These are phyloP conservation scores for Nicotiana sylvestris DNA, from an alignment of 257 asterid genomes.

Conservation along the genomic window DNA sequence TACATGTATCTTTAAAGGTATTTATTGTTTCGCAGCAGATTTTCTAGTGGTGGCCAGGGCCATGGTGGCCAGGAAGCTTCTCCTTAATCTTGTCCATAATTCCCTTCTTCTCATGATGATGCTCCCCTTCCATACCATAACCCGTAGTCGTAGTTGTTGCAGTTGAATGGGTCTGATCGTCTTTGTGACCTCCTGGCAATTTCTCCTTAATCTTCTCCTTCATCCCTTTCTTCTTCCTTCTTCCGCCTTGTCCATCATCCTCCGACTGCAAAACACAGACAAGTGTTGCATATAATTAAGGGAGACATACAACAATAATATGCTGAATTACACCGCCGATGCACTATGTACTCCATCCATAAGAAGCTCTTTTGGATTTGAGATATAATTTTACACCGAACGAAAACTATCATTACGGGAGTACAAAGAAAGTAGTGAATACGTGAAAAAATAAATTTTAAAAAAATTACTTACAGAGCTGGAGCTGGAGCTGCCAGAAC, in stretches of 20 bases:
- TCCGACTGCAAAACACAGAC: conserved; percentile 23
- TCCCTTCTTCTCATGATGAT: conserved; percentile 65
- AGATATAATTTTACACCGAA: too few relatives aligned
- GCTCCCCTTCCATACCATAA: conserved; percentile 25
- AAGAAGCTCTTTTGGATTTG: too few relatives aligned
- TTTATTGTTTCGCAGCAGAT: not conserved
- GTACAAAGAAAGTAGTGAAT: not conserved
- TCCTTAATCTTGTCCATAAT: conserved; percentile 76
- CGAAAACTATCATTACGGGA: not conserved
- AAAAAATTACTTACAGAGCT: conserved; percentile 27
- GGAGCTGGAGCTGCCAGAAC: conserved; percentile 46
- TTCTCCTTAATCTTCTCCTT: conserved; percentile 46
- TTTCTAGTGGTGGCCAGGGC: conserved; percentile 21
- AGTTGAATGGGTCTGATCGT: conserved; percentile 16
- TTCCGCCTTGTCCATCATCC: conserved; percentile 47
- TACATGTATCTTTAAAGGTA: not conserved
- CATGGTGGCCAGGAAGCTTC: conserved; percentile 68
- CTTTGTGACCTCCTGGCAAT: conserved; percentile 44
- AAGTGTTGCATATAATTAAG: not conserved
- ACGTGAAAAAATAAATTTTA: not conserved
- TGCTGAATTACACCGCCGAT: too few relatives aligned
- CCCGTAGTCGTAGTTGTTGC: conserved; percentile 14
- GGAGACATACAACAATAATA: not conserved
- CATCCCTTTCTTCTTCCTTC: conserved; percentile 39
- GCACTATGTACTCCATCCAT: too few relatives aligned